phyloP scores from a whole-genome alignment of 176 grass and related monocot genomes.

The Oryza punctata region DNA sequence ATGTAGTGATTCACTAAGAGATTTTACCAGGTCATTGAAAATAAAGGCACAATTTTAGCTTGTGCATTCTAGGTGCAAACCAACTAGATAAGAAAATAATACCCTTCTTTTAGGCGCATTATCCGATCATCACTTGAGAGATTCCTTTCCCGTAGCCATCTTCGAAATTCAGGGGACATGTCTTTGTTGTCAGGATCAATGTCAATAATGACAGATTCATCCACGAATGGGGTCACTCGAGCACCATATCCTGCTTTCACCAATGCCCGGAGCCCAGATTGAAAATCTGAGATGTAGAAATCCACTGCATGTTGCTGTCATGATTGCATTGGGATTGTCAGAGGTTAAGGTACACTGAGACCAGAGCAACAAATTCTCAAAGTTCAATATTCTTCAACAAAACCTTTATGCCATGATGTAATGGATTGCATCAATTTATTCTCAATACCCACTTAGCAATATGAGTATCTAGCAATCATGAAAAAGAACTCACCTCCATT shows the following conservation, averaged over 20 bases:
- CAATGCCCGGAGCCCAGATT: conserved; percentile 93
- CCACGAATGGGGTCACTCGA: conserved; percentile 72
- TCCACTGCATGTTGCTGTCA: conserved; percentile 82
- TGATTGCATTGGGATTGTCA: conserved; percentile 22
- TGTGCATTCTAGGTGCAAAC: conserved; percentile 19
- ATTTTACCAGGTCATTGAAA: neutral
- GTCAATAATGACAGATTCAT: conserved; percentile 85
- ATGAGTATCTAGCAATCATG: neutral
- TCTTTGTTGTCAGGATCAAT: conserved; percentile 90
- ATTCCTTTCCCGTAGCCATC: conserved; percentile 86
- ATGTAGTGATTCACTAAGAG: neutral
- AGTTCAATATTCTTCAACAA: neutral
- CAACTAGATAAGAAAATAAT: conserved; percentile 27
- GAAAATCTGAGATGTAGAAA: conserved; percentile 99
- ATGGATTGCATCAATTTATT: neutral
- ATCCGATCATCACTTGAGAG: conserved; percentile 76
- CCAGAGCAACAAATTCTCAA: neutral
- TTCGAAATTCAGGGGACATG: conserved; percentile 84
- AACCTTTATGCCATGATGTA: neutral
- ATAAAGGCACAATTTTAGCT: conserved; percentile 13
- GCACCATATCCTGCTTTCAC: conserved; percentile 89
- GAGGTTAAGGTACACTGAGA: neutral
- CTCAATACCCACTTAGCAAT: neutral
- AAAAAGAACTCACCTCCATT: conserved; percentile 66
- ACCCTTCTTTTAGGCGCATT: conserved; percentile 99